A percentile compares a stretch with the other conserved stretches of the same genome.
phyloP scores from a whole-genome alignment of 129 eudicot genomes.

The Helianthus annuus region HanXRQr2.0-SUNRISE NC_035441.2:181855099-181855598 shows the following conservation, averaged over 20 bases:
- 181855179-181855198: constrained; percentile 64
- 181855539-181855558: constrained; percentile 66
- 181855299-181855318: constrained; percentile 69
- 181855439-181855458: constrained; percentile 64
- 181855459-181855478: constrained; percentile 61
- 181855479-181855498: constrained; percentile 67
- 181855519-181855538: constrained; percentile 57
- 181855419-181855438: constrained; percentile 66
- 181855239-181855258: constrained; percentile 50
- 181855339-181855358: constrained; percentile 61
- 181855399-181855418: constrained; percentile 67
- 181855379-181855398: constrained; percentile 72
- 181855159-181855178: constrained; percentile 57
- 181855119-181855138: constrained; percentile 59
- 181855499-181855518: constrained; percentile 70
- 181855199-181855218: constrained; percentile 45
- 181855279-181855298: constrained; percentile 65
- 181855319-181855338: constrained; percentile 54
- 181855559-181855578: constrained; percentile 55
- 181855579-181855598: constrained; percentile 58
- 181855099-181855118: constrained; percentile 64
- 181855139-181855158: constrained; percentile 26
- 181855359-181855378: constrained; percentile 65
- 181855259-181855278: constrained; percentile 60
- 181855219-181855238: constrained; percentile 67